A percentile compares a stretch with the other conserved stretches of the same genome.
Conservation (phyloP, 1,284 basidiomycete species). For the Apiotrichum porosum region DNA sequence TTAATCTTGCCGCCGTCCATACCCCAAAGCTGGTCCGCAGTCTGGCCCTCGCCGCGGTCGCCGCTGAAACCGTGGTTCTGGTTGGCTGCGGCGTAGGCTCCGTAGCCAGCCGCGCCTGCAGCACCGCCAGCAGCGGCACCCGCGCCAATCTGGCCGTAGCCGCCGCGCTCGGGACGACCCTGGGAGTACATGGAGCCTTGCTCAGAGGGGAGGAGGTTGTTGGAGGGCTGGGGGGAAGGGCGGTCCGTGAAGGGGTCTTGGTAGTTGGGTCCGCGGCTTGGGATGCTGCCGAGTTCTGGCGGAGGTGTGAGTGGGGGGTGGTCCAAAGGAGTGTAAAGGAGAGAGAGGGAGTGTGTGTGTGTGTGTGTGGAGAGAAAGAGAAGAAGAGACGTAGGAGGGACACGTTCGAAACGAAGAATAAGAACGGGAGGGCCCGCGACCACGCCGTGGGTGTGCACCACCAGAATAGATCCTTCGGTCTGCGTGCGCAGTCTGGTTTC, state of each 20-base stretch:
- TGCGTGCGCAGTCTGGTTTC: no score
- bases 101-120: no score
- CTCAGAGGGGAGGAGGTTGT: neutral
- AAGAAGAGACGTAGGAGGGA: no score
- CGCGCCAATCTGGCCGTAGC: neutral
- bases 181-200: slow-evolving; percentile 8
- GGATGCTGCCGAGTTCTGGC: no score
- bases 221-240: neutral
- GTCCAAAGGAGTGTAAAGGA: slow-evolving; percentile 2
- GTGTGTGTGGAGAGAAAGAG: no score
- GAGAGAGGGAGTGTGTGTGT: neutral
- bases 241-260: slow-evolving; percentile 9
- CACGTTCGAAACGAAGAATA: no score
- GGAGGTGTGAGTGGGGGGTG: slow-evolving; percentile 5
- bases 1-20: slow-evolving; percentile 10
- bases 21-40: slow-evolving; percentile 16
- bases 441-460: no score
- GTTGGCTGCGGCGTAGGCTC: neutral
- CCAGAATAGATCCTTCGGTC: no score
- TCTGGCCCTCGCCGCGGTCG: neutral
- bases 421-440: no score
- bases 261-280: slow-evolving; percentile 9
- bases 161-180: neutral
- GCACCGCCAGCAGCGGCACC: slow-evolving; percentile 4
- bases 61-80: slow-evolving; percentile 2